Evolutionary conservation across 495 filamentous ascomycete species (phyloP), one percentile per base, ranked within the genome.

Genomic region (Aspergillus egyptiacus): DNA sequence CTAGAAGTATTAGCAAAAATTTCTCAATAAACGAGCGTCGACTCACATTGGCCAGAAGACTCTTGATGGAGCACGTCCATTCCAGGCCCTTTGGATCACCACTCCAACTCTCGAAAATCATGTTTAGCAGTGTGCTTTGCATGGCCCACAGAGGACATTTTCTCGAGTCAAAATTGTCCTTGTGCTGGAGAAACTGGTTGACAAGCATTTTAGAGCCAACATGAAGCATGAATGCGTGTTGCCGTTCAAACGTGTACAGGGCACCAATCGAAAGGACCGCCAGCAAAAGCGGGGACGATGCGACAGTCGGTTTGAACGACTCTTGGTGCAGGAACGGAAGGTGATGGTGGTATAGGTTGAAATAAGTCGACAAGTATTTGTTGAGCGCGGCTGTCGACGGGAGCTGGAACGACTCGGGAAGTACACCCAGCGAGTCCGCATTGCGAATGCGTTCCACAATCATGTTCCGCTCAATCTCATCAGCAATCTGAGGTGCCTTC

Each of bases 51-150:
- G 91, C 89, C 19, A 98, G 81, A 10, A 97, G 73, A 73, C 89
- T 91, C 79, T 96, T 97, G 67, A 97, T 96, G 2, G 93, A 96
- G 64, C 91, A 96, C 18, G 93, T 91, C 91, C 91, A 98, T 66
- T 98, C 93, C 6, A 98, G 77, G 18, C 94, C 94, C 69, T 97
- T 97, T 11, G 93, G 80, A 63, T 97, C 93, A 53, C 93, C 93
- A 63, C 94, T 97, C 93, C 93, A 98, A 75, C 91, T 96, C 30
- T 95, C 93, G 66, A 98, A 97, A 56, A 95, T 86, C 93, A 96
- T 97, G 74, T 98, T 98, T 37, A 98, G 74, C 41, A 98, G 73
- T 11, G 89, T 89, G 64, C 87, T 87, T 63, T 97, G 93, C 86
- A 97, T 97, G 30, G 89, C 88, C 90, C 91, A 97, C 23, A 98